Evolutionary conservation across 306 rosid species (phyloP).

Genomic region (Potentilla sterilis): DNA sequence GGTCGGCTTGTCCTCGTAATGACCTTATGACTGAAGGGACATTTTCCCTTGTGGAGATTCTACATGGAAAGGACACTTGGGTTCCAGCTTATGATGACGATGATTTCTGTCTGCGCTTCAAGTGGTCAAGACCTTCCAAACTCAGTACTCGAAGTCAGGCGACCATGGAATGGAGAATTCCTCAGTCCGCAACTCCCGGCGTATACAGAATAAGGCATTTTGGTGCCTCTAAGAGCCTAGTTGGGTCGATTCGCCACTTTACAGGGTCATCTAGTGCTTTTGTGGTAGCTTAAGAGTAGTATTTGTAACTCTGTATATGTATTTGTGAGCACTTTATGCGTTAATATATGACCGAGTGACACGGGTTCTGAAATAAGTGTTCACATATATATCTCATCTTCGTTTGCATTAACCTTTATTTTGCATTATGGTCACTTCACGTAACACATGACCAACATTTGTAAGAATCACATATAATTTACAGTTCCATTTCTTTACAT

Average conservation of each 20-base stretch:
- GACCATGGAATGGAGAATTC: slow-evolving; percentile 86
- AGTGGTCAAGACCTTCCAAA: slow-evolving; percentile 75
- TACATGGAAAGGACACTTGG: slow-evolving; percentile 58
- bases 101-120: slow-evolving; percentile 81
- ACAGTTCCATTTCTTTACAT: too few relatives aligned
- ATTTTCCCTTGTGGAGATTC: slow-evolving; percentile 74
- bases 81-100: slow-evolving; percentile 83
- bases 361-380: background rate
- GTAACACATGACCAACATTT: background rate
- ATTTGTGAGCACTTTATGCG: background rate
- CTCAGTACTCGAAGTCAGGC: slow-evolving; percentile 66
- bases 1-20: slow-evolving; percentile 92
- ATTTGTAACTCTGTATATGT: background rate
- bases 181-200: slow-evolving; percentile 54
- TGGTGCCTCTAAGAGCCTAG: slow-evolving; percentile 70
- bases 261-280: slow-evolving; percentile 83
- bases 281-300: slow-evolving; percentile 46
- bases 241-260: slow-evolving; percentile 69
- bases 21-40: slow-evolving; percentile 95
- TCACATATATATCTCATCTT: background rate
- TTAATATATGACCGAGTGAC: background rate
- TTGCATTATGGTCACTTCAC: background rate
- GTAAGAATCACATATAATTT: background rate
- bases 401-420: too few relatives aligned
- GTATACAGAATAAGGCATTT: slow-evolving; percentile 76